phyloP scores from a whole-genome alignment of 257 asterid genomes.

The Forsythia suspensa region DNA sequence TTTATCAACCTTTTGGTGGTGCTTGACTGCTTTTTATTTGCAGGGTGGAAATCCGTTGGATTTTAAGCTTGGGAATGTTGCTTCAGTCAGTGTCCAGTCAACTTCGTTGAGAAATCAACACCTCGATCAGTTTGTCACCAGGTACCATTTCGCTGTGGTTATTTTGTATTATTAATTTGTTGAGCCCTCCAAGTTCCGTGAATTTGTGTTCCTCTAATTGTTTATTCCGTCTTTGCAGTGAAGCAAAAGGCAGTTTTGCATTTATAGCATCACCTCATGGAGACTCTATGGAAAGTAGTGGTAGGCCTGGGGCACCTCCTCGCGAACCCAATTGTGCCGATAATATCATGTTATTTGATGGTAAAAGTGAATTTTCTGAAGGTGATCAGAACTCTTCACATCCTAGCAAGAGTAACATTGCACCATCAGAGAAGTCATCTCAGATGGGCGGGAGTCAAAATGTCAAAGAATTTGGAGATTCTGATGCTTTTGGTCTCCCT shows the following conservation, averaged over 20 bases:
- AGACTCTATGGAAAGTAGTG: conserved; percentile 95
- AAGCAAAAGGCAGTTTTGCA: conserved; percentile 87
- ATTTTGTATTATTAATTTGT: conserved; percentile 3
- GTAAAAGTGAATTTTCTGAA: conserved; percentile 61
- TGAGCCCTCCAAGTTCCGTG: neutral
- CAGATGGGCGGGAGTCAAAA: conserved; percentile 45
- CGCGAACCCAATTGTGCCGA: conserved; percentile 79
- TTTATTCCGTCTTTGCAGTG: conserved; percentile 47
- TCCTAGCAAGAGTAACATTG: conserved; percentile 52
- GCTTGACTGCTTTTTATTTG: conserved; percentile 32
- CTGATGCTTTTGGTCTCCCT: conserved; percentile 64
- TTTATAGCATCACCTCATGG: conserved; percentile 82
- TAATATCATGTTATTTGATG: conserved; percentile 75
- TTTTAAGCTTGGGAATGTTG: conserved; percentile 54
- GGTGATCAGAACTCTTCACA: conserved; percentile 53
- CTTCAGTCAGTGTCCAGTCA: conserved; percentile 87
- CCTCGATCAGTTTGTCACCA: conserved; percentile 55
- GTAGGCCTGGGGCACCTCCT: conserved; percentile 64
- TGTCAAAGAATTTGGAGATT: conserved; percentile 53
- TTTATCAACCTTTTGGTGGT: conserved; percentile 25
- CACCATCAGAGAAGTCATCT: conserved; percentile 47
- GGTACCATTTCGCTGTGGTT: conserved; percentile 39
- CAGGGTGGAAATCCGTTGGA: conserved; percentile 97
- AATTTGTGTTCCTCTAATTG: conserved; percentile 20
- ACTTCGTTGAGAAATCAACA: conserved; percentile 78